Evolutionary conservation across 805 yeast species (phyloP).

Genomic region (Teunomyces aglyptinius): DNA sequence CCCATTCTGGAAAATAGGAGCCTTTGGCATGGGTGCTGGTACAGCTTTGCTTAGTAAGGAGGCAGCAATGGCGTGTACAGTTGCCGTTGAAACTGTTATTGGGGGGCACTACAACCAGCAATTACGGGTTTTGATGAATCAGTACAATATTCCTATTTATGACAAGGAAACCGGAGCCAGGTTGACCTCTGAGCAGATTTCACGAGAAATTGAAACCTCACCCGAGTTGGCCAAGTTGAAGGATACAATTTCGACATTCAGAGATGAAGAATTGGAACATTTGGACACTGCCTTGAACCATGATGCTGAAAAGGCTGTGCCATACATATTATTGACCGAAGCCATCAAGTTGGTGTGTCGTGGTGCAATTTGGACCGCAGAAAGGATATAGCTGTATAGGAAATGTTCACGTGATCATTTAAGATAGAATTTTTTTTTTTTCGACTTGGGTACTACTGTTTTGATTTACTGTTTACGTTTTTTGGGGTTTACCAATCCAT

Average conservation of each 20-base stretch:
- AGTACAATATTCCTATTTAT: conserved; percentile 48
- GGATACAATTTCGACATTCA: conserved; percentile 64
- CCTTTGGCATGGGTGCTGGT: conserved; percentile 78
- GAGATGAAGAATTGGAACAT: conserved; percentile 96
- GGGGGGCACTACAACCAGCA: conserved; percentile 95
- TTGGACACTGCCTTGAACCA: conserved; percentile 88
- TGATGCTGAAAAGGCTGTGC: conserved; percentile 91
- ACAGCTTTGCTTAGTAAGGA: conserved; percentile 88
- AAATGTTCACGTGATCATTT: neutral
- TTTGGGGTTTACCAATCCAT: conserved; percentile 1
- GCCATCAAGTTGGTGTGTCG: conserved; percentile 78
- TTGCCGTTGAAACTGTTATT: conserved; percentile 96
- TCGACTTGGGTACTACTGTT: neutral
- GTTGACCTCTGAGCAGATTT: conserved; percentile 20
- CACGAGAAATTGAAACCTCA: conserved; percentile 32
- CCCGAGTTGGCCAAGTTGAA: conserved; percentile 60
- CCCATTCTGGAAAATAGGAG: conserved; percentile 92
- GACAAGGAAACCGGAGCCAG: conserved; percentile 35
- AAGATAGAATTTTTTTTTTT: neutral
- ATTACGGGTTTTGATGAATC: conserved; percentile 69
- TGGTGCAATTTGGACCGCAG: conserved; percentile 91
- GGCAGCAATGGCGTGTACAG: conserved; percentile 99
- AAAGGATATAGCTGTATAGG: conserved; percentile 54
- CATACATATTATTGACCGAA: conserved; percentile 86
- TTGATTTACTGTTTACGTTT: conserved; percentile 3